A percentile compares a stretch with the other conserved stretches of the same genome.
phyloP scores from a whole-genome alignment of 1,284 basidiomycete genomes.

The Rhodotorula sp. region DNA sequence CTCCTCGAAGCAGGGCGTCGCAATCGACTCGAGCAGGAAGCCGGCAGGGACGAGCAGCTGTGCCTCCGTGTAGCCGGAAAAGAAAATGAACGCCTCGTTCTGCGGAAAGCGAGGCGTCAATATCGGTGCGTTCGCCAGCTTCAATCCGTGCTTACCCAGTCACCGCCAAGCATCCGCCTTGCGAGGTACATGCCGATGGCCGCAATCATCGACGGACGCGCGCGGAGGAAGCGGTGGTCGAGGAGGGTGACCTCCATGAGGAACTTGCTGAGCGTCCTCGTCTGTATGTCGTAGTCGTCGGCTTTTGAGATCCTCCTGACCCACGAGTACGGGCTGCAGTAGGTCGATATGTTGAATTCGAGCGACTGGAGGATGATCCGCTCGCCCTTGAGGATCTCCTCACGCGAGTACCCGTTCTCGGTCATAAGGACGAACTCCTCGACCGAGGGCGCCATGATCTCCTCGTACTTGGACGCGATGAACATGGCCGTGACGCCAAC shows the following conservation, averaged over 20 bases:
- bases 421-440: conserved; percentile 98
- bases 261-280: conserved; percentile 95
- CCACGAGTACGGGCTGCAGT: conserved; percentile 99
- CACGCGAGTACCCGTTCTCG: conserved; percentile 85
- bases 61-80: conserved; percentile 88
- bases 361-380: conserved; percentile 90
- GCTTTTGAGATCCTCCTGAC: conserved; percentile 98
- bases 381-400: conserved; percentile 97
- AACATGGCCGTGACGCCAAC: conserved; percentile 67
- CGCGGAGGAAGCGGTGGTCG: conserved; percentile 88
- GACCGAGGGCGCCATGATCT: conserved; percentile 73
- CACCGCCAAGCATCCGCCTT: conserved; percentile 82
- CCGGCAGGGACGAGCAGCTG: conserved; percentile 81
- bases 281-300: conserved; percentile 98
- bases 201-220: conserved; percentile 91
- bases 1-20: conserved; percentile 73
- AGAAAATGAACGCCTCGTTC: conserved; percentile 89
- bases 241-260: conserved; percentile 93
- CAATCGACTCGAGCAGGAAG: conserved; percentile 79
- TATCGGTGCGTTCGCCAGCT: neutral
- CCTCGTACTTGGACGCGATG: conserved; percentile 65
- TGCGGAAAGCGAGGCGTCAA: conserved; percentile 47
- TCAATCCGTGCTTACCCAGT: conserved; percentile 68
- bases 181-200: conserved; percentile 97
- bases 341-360: conserved; percentile 92